Base-by-base conservation (phyloP, 2,329 filamentous ascomycete species). In the Myotisia sp. region DNA sequence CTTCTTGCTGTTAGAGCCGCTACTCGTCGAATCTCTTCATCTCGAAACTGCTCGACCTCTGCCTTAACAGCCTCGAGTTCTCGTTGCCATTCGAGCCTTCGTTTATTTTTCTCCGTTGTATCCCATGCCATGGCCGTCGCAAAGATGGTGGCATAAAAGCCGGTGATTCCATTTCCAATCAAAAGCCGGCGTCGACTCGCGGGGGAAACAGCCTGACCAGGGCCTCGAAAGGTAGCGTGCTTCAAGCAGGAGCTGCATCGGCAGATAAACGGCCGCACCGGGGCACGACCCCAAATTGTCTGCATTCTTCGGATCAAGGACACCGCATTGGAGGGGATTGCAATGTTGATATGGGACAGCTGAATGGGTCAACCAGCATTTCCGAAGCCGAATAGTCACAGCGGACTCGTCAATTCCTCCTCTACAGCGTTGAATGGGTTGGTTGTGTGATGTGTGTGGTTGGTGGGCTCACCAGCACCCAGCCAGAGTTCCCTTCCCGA, bases 71-170 rank as follows among this genome's bases (percentile, higher is more conserved):
- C 55, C 16, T 56, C 57, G 26, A 62, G 58, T 43, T 57, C 56
- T 45, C 60, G 52, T 37, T 58, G 51, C 52, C 51, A 55, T 39
- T 61, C 56, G 34, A 50, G 44, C 23, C 56, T 55, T 20, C 55
- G 54, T 42, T 54, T 48, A 31, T 51, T 50, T 39, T 63, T 63
- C 8, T 48, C 51, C 32, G 47, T 49, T 6, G 55, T 53, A 46
- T 63, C 59, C 31, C 52, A 53, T 21, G 62, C 46, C 14, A 59
- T 50, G 10, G 60, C 59, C 6, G 51, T 52, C 5, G 55, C 59
- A 28, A 62, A 60, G 12, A 63, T 55, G 29, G 58, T 58, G 6
- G 56, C 58, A 42, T 62, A 60, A n/a, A 62, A 46, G n/a, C 54
- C 51, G 1, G 59, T 61, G 17, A 60, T 48, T 1, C 57, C 54